Base-by-base conservation (phyloP, 23 red algal genomes). In the Gracilaria domingensis region DNA sequence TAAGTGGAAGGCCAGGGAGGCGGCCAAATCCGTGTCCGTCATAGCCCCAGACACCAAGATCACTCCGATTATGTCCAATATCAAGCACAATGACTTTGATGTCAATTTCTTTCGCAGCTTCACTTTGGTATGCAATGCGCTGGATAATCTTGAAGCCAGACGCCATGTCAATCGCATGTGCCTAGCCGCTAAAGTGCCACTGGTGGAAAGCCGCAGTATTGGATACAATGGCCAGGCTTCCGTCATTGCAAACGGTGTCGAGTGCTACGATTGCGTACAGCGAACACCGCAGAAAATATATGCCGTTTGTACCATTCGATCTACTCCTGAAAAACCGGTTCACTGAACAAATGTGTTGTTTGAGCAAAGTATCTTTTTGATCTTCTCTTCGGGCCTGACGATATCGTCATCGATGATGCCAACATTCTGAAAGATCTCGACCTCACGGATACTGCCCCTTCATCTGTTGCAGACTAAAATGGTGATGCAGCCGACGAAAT, bases 311-410 rank as follows among this genome's bases (percentile, higher is more conserved):
- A 98, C 96, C 29, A 98, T 98, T 66, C 84, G 96, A 44, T 94
- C 90, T 29, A 95, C 85, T 14, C 96, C 96, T 37, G 96, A 98
- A 11, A 94, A 92, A 35, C 90, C 94, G 35, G 93, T 91, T 16
- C 96, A 98, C 60, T 98, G n/a, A n/a, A n/a, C n/a, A n/a, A n/a
- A n/a, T n/a, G 96, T 57, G 82, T 98, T 18, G 96, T 95, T 8
- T 98, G 96, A 93, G 96, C 96, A 39, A 93, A 93, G 51, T 83
- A 93, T 39, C 79, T 98, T 28, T 98, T 74, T 71, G 75, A 93
- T 45, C 75, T 93, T 23, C 66, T 98, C 33, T 98, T 98, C 86
- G 93, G 88, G 23, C 83, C 89, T n/a, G 64, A 85, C 45, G 92
- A n/a, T n/a, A n/a, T n/a, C n/a, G n/a, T n/a, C n/a, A n/a, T n/a